phyloP scores from a whole-genome alignment of 768 basidiomycete species.

The Tephrocybe sp. region DNA sequence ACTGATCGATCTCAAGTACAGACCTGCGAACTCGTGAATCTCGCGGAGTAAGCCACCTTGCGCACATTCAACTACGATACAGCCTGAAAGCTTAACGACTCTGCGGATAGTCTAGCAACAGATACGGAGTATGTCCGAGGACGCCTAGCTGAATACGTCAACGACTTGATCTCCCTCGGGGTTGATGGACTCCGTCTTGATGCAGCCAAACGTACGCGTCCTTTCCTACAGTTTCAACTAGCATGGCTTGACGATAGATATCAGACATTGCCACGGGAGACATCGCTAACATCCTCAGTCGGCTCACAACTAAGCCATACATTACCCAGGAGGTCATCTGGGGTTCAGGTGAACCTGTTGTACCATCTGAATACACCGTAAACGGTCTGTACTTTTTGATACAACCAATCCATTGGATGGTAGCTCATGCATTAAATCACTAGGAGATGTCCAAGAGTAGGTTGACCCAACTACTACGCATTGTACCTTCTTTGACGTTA shows the following conservation, averaged over 20 bases:
- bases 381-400: slow-evolving; percentile 41
- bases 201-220: slow-evolving; percentile 57
- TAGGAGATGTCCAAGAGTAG: slow-evolving; percentile 66
- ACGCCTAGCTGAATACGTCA: slow-evolving; percentile 53
- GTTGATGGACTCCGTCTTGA: slow-evolving; percentile 64
- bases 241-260: neutral
- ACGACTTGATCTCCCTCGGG: slow-evolving; percentile 62
- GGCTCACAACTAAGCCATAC: slow-evolving; percentile 44
- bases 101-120: slow-evolving; percentile 50
- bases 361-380: slow-evolving; percentile 54
- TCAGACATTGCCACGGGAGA: slow-evolving; percentile 56
- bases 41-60: slow-evolving; percentile 45
- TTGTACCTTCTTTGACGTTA: neutral
- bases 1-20: slow-evolving; percentile 54
- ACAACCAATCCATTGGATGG: neutral
- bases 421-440: neutral
- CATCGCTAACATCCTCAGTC: slow-evolving; percentile 51
- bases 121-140: slow-evolving; percentile 60
- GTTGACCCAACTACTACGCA: slow-evolving; percentile 4
- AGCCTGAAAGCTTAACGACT: neutral
- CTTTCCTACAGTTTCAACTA: neutral
- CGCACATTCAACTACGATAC: neutral
- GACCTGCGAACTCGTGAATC: slow-evolving; percentile 50
- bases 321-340: slow-evolving; percentile 68
- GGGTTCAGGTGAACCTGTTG: slow-evolving; percentile 48